Base-by-base conservation (phyloP, 2,329 filamentous ascomycete species). In the Phyllachora maydis region DNA sequence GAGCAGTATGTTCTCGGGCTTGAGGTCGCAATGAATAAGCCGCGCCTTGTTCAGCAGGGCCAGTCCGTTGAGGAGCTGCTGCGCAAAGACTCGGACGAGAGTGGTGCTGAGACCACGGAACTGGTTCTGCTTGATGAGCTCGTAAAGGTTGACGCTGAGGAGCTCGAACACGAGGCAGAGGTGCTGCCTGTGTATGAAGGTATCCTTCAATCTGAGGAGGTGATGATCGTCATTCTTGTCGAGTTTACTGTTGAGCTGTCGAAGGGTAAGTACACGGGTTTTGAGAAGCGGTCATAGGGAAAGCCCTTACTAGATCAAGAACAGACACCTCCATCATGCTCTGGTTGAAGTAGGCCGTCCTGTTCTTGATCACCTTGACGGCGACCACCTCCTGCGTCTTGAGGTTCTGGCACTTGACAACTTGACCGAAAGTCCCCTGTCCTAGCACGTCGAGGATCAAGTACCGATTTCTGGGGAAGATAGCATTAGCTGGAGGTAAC, bases 291-390 rank as follows among this genome's bases (percentile, higher is more conserved):
- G 34, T 7, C 7, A 8, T 24, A 15, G 19, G 13, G 21, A 9
- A 25, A 36, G n/a, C n/a, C n/a, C 66, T 28, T 59, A 90, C 81
- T 59, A 98, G 45, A 48, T 98, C 88, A 28, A 98, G 59, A 13
- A 98, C 88, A 2, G 88, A 98, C 16, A 98, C 88, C 45, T 98
- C 88, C 88, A 98, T 98, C 88, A 98, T 98, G 48, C 88, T 95
- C 49, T 98, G 88, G 44, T 98, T 98, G 56, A 98, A 98, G 48
- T 98, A 98, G 18, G 88, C 88, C 2, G 88, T 98, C 39, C 85
- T 73, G 49, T 98, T 98, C 54, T 98, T 98, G 54, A 98, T 88
- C 26, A 98, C 88, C 52, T 98, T 98, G 35, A 98, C 88, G 4
- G 88, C 88, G 21, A 98, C 88, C 18, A 98, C 88, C 50, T 98